Base-by-base conservation (phyloP, 2,329 filamentous ascomycete species). In the Colletotrichum endophyticum region DNA sequence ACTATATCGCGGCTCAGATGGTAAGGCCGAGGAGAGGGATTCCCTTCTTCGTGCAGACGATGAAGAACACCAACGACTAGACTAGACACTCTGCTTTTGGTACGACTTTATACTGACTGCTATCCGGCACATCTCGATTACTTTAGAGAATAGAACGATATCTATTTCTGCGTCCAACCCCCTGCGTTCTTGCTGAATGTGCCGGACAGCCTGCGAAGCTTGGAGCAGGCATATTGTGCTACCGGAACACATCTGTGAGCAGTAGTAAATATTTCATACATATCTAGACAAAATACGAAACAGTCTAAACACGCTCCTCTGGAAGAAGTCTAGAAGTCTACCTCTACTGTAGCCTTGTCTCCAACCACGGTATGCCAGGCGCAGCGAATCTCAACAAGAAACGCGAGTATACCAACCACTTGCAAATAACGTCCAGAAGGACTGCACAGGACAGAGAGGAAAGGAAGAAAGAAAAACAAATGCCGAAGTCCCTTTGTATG, bases 1-100 rank as follows among this genome's bases (percentile, higher is more conserved):
- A 44, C 84, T 98, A 25, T 99, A 98, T 73, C 80, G 82, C 28
- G 72, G 66, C 12, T 77, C 77, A 28, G 76, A 72, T 7, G 70
- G 76, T n/a, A 78, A 78, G 64, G 66, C 70, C 19, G 76, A 75
- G n/a, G 77, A 78, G 63, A 71, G 77, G 53, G 70, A 78, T 25
- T 76, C 77, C 16, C 73, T 78, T 28, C 73, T 78, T 22, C 61
- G 32, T 32, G 61, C 39, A n/a, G 73, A 68, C 16, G 77, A 78
- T 30, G 76, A 76, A 25, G 77, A 78, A 28, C 77, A 78, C 36
- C 77, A 78, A 30, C 70, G 77, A 70, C n/a, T 78, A 68, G 77
- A 78, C 61, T 78, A 78, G 73, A 32, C 15, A 13, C 11, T 53
- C n/a, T 53, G 44, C 44, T 22, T 22, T 25, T 53, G 44, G 44